Evolutionary conservation across 169 alveolate species (phyloP).

Genomic region (Cryptosporidium xiaoi): DNA sequence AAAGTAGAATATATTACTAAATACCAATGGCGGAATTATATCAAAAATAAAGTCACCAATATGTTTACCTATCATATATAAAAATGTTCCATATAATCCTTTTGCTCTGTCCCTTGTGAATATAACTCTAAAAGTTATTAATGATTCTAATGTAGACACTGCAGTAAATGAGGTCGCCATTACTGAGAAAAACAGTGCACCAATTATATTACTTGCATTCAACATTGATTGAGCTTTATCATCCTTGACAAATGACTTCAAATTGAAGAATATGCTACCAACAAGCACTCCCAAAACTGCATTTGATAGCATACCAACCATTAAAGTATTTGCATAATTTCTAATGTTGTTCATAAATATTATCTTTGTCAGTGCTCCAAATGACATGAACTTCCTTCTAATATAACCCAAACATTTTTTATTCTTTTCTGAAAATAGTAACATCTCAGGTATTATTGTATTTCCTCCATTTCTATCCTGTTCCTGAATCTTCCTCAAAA

Average conservation of each 20-base stretch:
- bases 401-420: conserved; percentile 7
- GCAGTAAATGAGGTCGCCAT: conserved; percentile 27
- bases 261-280: conserved; percentile 51
- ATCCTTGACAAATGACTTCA: neutral
- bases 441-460: conserved; percentile 9
- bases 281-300: conserved; percentile 21
- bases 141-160: conserved; percentile 21
- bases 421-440: conserved; percentile 3
- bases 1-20: conserved; percentile 32
- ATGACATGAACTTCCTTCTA: neutral
- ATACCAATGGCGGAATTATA: conserved; percentile 17
- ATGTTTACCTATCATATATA: conserved; percentile 26
- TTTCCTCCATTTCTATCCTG: neutral
- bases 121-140: conserved; percentile 19
- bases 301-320: conserved; percentile 11
- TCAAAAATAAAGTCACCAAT: conserved; percentile 53
- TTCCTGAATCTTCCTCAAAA: conserved; percentile 18
- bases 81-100: conserved; percentile 27
- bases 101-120: conserved; percentile 60
- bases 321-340: conserved; percentile 9
- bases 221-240: neutral
- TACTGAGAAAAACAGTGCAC: conserved; percentile 45
- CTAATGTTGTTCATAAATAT: conserved; percentile 42
- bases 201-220: conserved; percentile 13
- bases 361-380: conserved; percentile 10